Conservation (phyloP, 441 rosid species). For the Pelargonium australe region DNA sequence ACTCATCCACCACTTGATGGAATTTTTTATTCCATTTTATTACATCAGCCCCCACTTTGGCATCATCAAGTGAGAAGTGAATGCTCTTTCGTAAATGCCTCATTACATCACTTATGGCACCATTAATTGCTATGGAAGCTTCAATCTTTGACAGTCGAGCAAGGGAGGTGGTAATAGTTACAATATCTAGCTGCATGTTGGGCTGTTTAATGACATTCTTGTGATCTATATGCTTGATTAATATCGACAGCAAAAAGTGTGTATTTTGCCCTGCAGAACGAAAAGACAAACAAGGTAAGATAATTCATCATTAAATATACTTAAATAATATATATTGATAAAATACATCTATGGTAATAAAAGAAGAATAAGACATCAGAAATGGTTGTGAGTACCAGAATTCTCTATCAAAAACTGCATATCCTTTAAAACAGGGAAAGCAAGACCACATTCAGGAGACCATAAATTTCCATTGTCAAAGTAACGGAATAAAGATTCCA, state of each 20-base stretch:
- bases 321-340: conserved; percentile 14
- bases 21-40: conserved; percentile 52
- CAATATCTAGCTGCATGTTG: conserved; percentile 49
- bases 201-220: conserved; percentile 61
- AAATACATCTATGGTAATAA: not conserved
- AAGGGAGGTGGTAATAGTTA: conserved; percentile 55
- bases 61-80: conserved; percentile 67
- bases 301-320: conserved; percentile 17
- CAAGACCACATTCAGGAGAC: conserved; percentile 70
- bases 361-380: not conserved
- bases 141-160: conserved; percentile 56
- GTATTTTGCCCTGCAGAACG: conserved; percentile 58
- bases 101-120: conserved; percentile 67
- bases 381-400: conserved; percentile 41
- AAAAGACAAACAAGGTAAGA: conserved; percentile 23
- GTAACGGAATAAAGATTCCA: conserved; percentile 74
- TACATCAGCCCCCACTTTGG: conserved; percentile 50
- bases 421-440: conserved; percentile 61
- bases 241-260: conserved; percentile 54
- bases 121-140: conserved; percentile 48
- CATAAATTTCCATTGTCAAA: conserved; percentile 73
- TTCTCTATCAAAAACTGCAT: conserved; percentile 77
- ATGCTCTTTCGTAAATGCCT: conserved; percentile 76
- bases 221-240: conserved; percentile 96
- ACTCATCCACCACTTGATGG: conserved; percentile 66